phyloP scores from a whole-genome alignment of 495 filamentous ascomycete species.

The Talaromyces wortmannii region DNA sequence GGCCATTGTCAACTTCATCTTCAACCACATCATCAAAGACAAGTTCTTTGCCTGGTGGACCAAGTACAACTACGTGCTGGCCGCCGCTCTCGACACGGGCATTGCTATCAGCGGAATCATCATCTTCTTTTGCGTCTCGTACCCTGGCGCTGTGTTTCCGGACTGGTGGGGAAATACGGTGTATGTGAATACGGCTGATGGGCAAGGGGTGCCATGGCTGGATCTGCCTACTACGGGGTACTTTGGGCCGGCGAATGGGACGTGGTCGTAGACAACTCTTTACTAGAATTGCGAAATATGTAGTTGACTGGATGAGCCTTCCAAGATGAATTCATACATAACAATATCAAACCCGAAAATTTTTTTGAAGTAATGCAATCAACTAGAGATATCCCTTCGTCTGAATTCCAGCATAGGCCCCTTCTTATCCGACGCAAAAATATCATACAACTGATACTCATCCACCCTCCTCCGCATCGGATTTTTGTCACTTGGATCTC shows the following conservation, averaged over 20 bases:
- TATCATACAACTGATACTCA: neutral
- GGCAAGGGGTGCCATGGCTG: constrained; percentile 30
- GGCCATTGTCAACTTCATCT: constrained; percentile 39
- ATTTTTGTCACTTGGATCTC: neutral
- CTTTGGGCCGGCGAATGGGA: constrained; percentile 38
- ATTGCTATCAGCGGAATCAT: constrained; percentile 26
- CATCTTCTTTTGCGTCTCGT: constrained; percentile 27
- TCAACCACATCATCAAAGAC: constrained; percentile 33
- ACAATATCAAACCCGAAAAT: neutral
- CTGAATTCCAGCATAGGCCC: neutral
- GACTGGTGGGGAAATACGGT: constrained; percentile 35
- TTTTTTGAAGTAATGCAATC: neutral
- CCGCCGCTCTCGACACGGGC: constrained; percentile 24
- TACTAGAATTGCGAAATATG: no score
- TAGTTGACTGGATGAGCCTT: no score
- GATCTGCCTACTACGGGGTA: constrained; percentile 35
- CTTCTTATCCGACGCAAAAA: neutral
- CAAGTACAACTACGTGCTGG: constrained; percentile 25
- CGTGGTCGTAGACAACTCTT: constrained; percentile 19
- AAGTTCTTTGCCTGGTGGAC: constrained; percentile 36
- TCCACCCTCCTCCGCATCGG: neutral
- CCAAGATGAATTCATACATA: no score
- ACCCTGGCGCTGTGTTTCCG: constrained; percentile 28
- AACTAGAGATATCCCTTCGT: neutral
- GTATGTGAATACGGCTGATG: constrained; percentile 39